Evolutionary conservation across 352 stramenopile species (phyloP).

Genomic region (Pythium periplocum): DNA sequence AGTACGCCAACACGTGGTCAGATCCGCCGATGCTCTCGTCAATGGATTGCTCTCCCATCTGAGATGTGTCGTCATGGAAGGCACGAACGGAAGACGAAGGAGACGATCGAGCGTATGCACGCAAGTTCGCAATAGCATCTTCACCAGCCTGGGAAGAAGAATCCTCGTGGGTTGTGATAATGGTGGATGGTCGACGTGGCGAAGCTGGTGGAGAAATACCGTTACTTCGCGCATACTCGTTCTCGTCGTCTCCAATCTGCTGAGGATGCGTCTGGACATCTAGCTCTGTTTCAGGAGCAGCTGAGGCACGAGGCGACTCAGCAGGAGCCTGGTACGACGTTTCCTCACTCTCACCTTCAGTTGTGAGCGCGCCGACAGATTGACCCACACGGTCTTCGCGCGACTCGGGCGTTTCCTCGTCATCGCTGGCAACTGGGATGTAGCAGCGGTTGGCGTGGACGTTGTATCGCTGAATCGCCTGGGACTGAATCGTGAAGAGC

Average conservation of each 20-base stretch:
- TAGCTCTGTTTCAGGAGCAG: constrained; percentile 60
- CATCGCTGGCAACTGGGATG: constrained; percentile 36
- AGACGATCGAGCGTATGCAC: constrained; percentile 66
- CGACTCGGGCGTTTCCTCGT: constrained; percentile 32
- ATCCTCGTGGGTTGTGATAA: constrained; percentile 38
- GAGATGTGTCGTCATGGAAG: constrained; percentile 71
- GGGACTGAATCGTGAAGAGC: constrained; percentile 75
- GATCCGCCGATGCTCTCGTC: constrained; percentile 56
- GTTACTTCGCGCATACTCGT: constrained; percentile 19
- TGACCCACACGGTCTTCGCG: constrained; percentile 32
- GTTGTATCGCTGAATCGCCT: constrained; percentile 82
- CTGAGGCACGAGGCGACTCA: constrained; percentile 50
- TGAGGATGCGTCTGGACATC: constrained; percentile 36
- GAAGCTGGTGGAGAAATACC: constrained; percentile 27
- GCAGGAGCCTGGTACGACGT: constrained; percentile 60
- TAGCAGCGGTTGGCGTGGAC: constrained; percentile 61
- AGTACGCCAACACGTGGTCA: constrained; percentile 46
- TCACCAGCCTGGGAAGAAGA: constrained; percentile 49
- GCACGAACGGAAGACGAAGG: constrained; percentile 75
- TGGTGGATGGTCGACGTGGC: constrained; percentile 25
- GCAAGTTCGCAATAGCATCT: constrained; percentile 44
- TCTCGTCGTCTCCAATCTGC: constrained; percentile 41
- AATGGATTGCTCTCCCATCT: constrained; percentile 63
- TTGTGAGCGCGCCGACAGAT: constrained; percentile 69
- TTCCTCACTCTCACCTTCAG: constrained; percentile 52